Evolutionary conservation across 257 asterid genomes (phyloP).

Genomic region (Echites panduratus): DNA sequence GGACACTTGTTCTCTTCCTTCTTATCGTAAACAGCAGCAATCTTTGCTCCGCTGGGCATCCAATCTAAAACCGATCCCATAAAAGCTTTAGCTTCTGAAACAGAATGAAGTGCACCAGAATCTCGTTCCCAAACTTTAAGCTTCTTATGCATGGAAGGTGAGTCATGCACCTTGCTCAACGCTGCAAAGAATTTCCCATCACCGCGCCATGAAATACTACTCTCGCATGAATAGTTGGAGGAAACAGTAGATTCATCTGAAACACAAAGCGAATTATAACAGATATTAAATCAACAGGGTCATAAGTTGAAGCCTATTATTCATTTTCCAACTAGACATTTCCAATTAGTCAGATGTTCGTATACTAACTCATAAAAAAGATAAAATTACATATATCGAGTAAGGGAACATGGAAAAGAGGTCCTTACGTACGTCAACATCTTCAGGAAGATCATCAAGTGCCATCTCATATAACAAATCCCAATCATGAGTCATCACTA

Average conservation of each 20-base stretch:
- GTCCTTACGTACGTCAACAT: conserved; percentile 83
- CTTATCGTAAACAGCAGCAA: conserved; percentile 55
- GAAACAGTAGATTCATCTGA: conserved; percentile 53
- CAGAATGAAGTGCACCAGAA: conserved; percentile 71
- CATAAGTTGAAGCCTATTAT: neutral
- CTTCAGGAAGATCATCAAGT: conserved; percentile 70
- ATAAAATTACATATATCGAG: neutral
- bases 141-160: conserved; percentile 42
- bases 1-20: conserved; percentile 55
- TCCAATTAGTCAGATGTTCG: neutral
- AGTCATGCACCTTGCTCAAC: conserved; percentile 49
- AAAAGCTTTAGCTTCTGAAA: conserved; percentile 69
- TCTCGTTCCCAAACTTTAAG: conserved; percentile 98
- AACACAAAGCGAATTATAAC: conserved; percentile 9
- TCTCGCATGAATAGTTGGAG: conserved; percentile 40
- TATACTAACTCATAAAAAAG: neutral
- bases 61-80: conserved; percentile 78
- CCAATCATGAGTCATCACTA: conserved; percentile 95
- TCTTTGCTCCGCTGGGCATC: conserved; percentile 82
- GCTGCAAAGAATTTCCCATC: conserved; percentile 89
- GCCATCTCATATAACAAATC: conserved; percentile 85
- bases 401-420: conserved; percentile 32
- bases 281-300: neutral
- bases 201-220: conserved; percentile 83
- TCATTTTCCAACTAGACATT: neutral